Evolutionary conservation across 371 early-diverging fungal species (phyloP).

Genomic region (Cokeromyces recurvatus): DNA sequence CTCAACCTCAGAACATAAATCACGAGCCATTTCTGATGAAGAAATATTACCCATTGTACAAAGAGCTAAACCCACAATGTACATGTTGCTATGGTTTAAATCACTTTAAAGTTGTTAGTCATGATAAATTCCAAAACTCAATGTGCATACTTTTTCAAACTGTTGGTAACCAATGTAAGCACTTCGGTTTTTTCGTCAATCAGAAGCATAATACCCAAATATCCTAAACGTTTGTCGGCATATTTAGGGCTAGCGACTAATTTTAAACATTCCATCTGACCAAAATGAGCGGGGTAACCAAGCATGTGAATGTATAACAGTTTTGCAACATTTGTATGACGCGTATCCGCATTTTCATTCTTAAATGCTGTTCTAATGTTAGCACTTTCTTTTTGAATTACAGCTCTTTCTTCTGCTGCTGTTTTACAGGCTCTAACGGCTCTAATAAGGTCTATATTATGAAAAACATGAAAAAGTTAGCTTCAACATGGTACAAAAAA

Average conservation of each 20-base stretch:
- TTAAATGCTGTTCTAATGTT: constrained; percentile 65
- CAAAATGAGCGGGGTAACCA: constrained; percentile 97
- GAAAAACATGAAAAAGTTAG: neutral
- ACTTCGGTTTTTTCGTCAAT: constrained; percentile 97
- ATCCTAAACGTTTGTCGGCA: constrained; percentile 94
- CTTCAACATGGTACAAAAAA: too few relatives aligned
- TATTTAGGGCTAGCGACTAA: constrained; percentile 90
- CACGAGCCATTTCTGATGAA: constrained; percentile 92
- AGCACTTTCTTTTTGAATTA: constrained; percentile 96
- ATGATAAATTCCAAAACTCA: neutral
- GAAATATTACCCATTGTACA: constrained; percentile 95
- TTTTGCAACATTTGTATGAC: constrained; percentile 88
- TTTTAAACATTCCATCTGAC: constrained; percentile 97
- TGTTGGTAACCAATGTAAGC: constrained; percentile 94
- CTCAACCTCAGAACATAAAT: constrained; percentile 92
- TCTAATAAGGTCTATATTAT: constrained; percentile 83
- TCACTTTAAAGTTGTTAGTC: constrained; percentile 55
- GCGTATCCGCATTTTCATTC: constrained; percentile 25
- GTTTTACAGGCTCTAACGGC: constrained; percentile 95
- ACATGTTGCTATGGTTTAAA: constrained; percentile 92
- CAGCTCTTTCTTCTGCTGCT: constrained; percentile 96
- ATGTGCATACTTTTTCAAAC: constrained; percentile 82
- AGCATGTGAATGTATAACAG: constrained; percentile 97
- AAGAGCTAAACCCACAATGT: constrained; percentile 92
- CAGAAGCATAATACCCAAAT: constrained; percentile 94